Evolutionary conservation across 768 basidiomycete genomes (phyloP).

Genomic region (Russula earlei): DNA sequence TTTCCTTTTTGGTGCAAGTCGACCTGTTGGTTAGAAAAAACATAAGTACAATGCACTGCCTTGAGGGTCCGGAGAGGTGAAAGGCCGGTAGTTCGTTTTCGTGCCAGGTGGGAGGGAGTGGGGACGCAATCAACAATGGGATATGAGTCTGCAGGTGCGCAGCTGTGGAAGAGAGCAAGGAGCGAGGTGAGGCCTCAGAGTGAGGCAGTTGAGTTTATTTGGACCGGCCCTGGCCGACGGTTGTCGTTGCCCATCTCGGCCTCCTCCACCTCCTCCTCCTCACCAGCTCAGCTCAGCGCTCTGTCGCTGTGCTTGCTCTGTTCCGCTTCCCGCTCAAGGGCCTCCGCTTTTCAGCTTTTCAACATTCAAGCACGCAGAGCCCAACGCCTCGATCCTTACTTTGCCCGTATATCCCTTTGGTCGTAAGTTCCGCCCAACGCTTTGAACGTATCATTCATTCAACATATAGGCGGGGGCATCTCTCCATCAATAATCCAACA

Average conservation of each 20-base stretch:
- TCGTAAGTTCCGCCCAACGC: slow-evolving; percentile 5
- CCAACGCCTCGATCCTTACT: background rate
- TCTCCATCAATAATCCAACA: background rate
- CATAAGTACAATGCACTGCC: no score
- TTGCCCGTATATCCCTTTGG: background rate
- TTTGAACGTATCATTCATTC: slow-evolving; percentile 4
- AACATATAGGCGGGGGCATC: background rate
- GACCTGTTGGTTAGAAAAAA: no score
- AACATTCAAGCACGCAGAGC: background rate
- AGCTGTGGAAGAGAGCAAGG: background rate
- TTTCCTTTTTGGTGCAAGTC: background rate
- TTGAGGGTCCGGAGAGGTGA: background rate
- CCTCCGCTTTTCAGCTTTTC: background rate
- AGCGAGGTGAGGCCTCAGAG: background rate
- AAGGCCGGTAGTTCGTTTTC: no score
- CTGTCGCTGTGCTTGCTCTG: background rate
- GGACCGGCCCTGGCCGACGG: slow-evolving; percentile 5
- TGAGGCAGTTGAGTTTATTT: background rate
- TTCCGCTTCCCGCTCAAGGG: background rate
- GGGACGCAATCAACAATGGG: no score
- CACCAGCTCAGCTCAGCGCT: background rate
- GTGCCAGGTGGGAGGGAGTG: no score
- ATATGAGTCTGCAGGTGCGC: no score
- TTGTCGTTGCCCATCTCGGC: background rate
- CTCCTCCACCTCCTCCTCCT: background rate